phyloP scores from a whole-genome alignment of 169 alveolate genomes.

The Eimeria sp. region DNA sequence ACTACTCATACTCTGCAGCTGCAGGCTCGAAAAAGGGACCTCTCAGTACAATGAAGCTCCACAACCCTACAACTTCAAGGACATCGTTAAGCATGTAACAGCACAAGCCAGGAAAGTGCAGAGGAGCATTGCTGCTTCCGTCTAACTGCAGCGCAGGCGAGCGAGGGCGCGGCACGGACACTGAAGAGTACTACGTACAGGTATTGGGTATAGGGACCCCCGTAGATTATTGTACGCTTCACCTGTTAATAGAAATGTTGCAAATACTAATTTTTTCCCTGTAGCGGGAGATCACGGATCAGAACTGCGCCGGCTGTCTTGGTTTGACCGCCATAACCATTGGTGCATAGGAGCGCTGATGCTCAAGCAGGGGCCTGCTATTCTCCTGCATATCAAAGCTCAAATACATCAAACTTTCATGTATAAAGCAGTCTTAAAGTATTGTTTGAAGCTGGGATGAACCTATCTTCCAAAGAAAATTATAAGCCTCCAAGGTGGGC shows the following conservation, averaged over 20 bases:
- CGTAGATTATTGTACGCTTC: background rate
- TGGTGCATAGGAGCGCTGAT: background rate
- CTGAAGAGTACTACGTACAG: background rate
- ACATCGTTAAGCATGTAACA: background rate
- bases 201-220: background rate
- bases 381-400: too few relatives aligned
- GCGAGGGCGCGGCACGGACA: slow-evolving; percentile 1
- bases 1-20: too few relatives aligned
- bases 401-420: too few relatives aligned
- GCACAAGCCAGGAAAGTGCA: background rate
- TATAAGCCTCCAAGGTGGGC: too few relatives aligned
- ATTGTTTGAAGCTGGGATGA: too few relatives aligned
- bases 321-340: background rate
- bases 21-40: too few relatives aligned
- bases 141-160: background rate
- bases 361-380: too few relatives aligned
- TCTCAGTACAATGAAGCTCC: too few relatives aligned
- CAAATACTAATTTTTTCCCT: background rate
- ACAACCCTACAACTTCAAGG: background rate
- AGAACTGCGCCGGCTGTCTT: background rate
- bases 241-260: background rate
- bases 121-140: background rate
- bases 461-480: too few relatives aligned
- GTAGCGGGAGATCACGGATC: background rate
- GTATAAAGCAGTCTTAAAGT: too few relatives aligned